Evolutionary conservation across 257 asterid species (phyloP).

Genomic region (Petunia secreta): DNA sequence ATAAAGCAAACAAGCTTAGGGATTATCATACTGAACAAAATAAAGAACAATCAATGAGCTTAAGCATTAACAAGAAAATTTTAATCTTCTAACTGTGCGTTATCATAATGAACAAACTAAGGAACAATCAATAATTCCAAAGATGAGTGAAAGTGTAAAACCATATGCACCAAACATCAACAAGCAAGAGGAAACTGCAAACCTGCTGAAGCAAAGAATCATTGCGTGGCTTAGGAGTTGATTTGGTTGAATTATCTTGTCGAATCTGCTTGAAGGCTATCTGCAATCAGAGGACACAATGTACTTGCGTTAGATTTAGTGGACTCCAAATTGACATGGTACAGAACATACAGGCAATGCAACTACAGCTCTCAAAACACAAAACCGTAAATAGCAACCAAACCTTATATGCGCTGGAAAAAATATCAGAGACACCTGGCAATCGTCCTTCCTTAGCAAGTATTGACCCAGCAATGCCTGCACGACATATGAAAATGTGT

Average conservation of each 20-base stretch:
- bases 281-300: constrained; percentile 47
- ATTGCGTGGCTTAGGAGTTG: constrained; percentile 61
- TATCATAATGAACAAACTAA: neutral
- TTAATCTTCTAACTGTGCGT: constrained; percentile 17
- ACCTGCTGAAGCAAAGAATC: constrained; percentile 89
- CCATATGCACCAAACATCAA: neutral
- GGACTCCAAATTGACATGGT: constrained; percentile 18
- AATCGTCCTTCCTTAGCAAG: constrained; percentile 77
- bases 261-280: constrained; percentile 51
- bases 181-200: constrained; percentile 24
- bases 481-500: constrained; percentile 24
- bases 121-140: constrained; percentile 18
- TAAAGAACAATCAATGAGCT: constrained; percentile 16
- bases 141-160: constrained; percentile 21
- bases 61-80: neutral
- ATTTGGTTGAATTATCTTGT: constrained; percentile 56
- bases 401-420: constrained; percentile 86
- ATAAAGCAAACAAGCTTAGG: neutral
- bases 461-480: constrained; percentile 86
- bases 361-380: neutral
- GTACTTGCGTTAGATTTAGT: constrained; percentile 24
- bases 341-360: neutral
- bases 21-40: neutral
- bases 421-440: constrained; percentile 54
- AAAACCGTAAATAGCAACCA: constrained; percentile 21